Evolutionary conservation across 148 eudicot species (phyloP), one percentile per base, ranked within the genome.

Genomic region (Camellia sinensis): DNA sequence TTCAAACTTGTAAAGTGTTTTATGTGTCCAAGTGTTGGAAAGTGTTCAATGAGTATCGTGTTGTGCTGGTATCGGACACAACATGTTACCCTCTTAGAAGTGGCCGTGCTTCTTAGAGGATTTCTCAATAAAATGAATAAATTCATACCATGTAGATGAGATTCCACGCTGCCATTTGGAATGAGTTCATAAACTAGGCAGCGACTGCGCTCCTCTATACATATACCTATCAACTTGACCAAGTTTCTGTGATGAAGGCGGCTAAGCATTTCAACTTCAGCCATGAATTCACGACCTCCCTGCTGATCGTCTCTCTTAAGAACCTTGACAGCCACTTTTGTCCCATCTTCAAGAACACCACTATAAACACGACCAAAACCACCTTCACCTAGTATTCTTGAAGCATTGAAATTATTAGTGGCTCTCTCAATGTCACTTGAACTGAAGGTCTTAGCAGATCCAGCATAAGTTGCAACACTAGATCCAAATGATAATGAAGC

Each of bases 251-350:
- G 98, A 79, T 95, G 98, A 83, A 93, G 91, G 11, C 98, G 93
- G 82, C 94, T 91, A 68, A 95, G 96, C 98, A 95, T 95, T 81
- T 95, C 96, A 53, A 95, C 92, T 88, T 95, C 98, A 12, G 97
- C 94, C 85, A 95, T 79, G 82, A 95, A 95, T 71, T 95, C 98
- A 67, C 98, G 93, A 56, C 90, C 96, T 17, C 98, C 93, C 75
- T 93, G 98, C 66, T 95, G 96, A 78, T 95, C 97, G 22, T 90
- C 93, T 85, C 98, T 87, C 85, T 93, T 95, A 46, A 93, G 93
- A 80, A 95, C 89, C 86, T 95, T 95, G 66, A 95, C 92, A 6
- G 98, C 98, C 68, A 95, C 87, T 75, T 83, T 80, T 44, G 92
- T 89, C 78, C 93, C 93, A 74, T 93, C 97, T 82, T 87, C 97